Base-by-base conservation (phyloP, 2,329 filamentous ascomycete genomes). In the Scytalidium sp. region DNA sequence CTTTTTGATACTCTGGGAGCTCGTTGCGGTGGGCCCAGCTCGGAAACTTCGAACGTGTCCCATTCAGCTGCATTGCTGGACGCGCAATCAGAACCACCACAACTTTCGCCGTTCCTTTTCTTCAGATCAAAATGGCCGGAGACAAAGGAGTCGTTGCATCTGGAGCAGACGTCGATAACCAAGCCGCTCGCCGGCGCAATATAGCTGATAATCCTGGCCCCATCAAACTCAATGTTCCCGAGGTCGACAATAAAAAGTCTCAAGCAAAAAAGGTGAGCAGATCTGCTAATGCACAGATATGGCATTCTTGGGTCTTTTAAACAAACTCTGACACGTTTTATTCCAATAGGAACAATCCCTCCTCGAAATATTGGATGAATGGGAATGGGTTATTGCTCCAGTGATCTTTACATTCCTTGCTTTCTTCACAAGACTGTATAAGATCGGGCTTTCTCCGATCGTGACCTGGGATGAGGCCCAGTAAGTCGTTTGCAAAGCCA, bases 401-500 rank as follows among this genome's bases (percentile, higher is more conserved):
- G 64, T 85, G 61, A 64, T 86, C 64, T 81, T 85, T 70, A 80
- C 81, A 51, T 63, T 75, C 56, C 67, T 85, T 47, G 81, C 84
- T 50, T 74, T 85, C 70, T 84, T 85, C 67, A 88, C 84, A 36
- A 76, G 84, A 56, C 67, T 87, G 56, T 87, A 79, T 70, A 87
- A 85, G 73, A 87, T 88, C 64, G 84, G 84, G 50, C 70, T 85
- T 69, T 88, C 85, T 42, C 77, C 81, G 54, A 88, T 88, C 60
- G 85, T 88, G 51, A 88, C 85, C 43, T 88, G 85, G 85, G 85
- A 88, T 67, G 85, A 88, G 73, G 85, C 85, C 60, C 85, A 88
- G 82, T 86, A 82, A 68, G 81, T 10, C 32, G 61, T 55, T 39
- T 42, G 15, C 23, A 39, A 29, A 41, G 45, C 43, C 39, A 21